Base-by-base conservation (phyloP, 2,329 filamentous ascomycete genomes). In the Trichoderma sp. region DNA sequence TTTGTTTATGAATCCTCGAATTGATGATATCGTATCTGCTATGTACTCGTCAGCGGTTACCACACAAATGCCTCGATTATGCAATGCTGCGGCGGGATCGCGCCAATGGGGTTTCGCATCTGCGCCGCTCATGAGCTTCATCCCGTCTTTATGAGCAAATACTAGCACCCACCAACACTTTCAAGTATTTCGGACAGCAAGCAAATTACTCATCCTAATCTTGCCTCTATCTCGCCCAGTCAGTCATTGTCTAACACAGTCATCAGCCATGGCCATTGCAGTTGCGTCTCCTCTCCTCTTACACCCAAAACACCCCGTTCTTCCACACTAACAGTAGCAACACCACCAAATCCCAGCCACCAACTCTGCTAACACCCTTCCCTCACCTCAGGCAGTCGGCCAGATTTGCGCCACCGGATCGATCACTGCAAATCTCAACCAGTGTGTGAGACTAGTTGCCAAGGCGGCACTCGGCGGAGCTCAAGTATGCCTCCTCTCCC, bases 361-460 rank as follows among this genome's bases (percentile, higher is more conserved):
- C 35, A 13, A 6, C 19, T 12, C 19, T 34, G 34, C 50, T 64
- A 17, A 64, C 29, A 42, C 13, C 19, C 13, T 29, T 25, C 3
- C 32, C 6, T 17, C 29, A 32, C n/a, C 15, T 13, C 17, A 69
- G 93, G 93, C 93, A 71, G 84, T 97, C 54, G 94, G 93, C 37
- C 94, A 97, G 80, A 88, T 97, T 79, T 94, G 93, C 80, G 94
- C 93, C 42, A 96, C 92, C 68, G 85, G 89, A 70, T 91, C 87
- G 71, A 89, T 95, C 83, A 80, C 86, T 71, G 86, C 91, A 74
- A 98, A 97, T 78, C 87, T 97, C 53, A 82, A 86, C 59, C 91
- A 94, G 78, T 97, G 93, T 78, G 87, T 89, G 70, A 82, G 79
- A 48, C 84, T 97, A 54, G 84, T 95, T 66, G 83, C 84, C 68